phyloP scores from a whole-genome alignment of 768 basidiomycete species.

The Tricholoma furcatifolium region DNA sequence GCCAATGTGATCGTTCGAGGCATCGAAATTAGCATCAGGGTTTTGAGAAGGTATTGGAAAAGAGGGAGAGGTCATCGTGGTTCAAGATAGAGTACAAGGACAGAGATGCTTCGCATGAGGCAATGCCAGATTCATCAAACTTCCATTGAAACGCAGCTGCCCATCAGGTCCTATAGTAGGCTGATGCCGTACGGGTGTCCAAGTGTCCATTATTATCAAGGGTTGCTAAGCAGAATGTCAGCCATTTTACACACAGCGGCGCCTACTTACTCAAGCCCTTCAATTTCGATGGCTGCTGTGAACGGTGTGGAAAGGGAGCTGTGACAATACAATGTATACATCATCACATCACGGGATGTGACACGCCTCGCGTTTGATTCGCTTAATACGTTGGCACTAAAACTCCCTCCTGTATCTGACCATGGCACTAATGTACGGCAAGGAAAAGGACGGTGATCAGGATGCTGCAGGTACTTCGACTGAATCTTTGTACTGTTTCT shows the following conservation, averaged over 20 bases:
- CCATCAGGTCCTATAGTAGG: not conserved
- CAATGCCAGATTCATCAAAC: not conserved
- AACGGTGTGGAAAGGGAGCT: too few relatives aligned
- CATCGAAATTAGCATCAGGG: not conserved
- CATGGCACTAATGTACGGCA: slow-evolving; percentile 66
- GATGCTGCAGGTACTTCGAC: slow-evolving; percentile 15
- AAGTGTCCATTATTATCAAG: too few relatives aligned
- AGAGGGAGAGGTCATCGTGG: not conserved
- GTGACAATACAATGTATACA: slow-evolving; percentile 2
- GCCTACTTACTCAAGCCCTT: too few relatives aligned
- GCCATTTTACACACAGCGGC: too few relatives aligned
- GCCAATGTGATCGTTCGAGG: not conserved
- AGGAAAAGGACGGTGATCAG: slow-evolving; percentile 52
- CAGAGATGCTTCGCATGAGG: not conserved
- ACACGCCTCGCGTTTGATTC: slow-evolving; percentile 11
- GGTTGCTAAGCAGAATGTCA: too few relatives aligned
- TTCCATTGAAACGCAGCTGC: not conserved
- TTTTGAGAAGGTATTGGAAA: not conserved
- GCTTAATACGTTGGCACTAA: too few relatives aligned
- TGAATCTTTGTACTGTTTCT: not conserved
- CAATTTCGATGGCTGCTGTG: too few relatives aligned
- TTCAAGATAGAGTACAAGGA: not conserved
- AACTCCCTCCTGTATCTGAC: not conserved
- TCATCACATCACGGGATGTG: slow-evolving; percentile 17
- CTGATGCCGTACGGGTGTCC: too few relatives aligned